Evolutionary conservation across 2,329 filamentous ascomycete genomes (phyloP), one percentile per base, ranked within the genome.

Genomic region (Fusarium succisae): DNA sequence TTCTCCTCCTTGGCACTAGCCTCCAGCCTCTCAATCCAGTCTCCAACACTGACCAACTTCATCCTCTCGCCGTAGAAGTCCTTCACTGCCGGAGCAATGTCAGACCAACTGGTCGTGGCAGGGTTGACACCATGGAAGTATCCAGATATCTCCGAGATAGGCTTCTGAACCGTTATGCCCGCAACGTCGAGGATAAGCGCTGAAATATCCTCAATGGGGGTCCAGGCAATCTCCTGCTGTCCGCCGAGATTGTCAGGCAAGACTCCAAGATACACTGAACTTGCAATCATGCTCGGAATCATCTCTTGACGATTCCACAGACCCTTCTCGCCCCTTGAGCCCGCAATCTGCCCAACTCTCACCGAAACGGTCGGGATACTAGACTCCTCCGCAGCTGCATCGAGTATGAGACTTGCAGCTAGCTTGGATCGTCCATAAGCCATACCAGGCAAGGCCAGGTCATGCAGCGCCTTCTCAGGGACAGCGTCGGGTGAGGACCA

Each of bases 111-210:
- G 4, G 24, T 35, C 0, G 14, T 8, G 0, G 43, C 28, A 3
- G 66, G 66, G 1, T 69, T 69, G 7, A 69, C 64, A 3, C 48
- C 64, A 4, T 69, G 66, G 14, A 69, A 69, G 10, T 69, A 69
- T 4, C 66, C 66, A 1, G 37, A 51, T 1, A 69, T 63, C 2
- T 55, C 64, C 1, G 17, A n/a, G 1, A 51, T 8, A 3, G 22
- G 0, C 3, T 69, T 69, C 3, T n/a, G n/a, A 1, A 22, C 13
- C 0, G 66, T 51, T 1, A 69, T 55, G 2, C 66, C 66, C 2
- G 64, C 32, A 3, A 69, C 17, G 3, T 69, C 66, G 0, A 69
- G 56, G 1, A 63, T 30, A 1, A 69, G 24, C 6, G 48, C 56
- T 0, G 66, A 22, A 12, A 69, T 18, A 1, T 69, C 56, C 12